Base-by-base conservation (phyloP, 1,139 yeast species). In the Geotrichum phurueaensis region DNA sequence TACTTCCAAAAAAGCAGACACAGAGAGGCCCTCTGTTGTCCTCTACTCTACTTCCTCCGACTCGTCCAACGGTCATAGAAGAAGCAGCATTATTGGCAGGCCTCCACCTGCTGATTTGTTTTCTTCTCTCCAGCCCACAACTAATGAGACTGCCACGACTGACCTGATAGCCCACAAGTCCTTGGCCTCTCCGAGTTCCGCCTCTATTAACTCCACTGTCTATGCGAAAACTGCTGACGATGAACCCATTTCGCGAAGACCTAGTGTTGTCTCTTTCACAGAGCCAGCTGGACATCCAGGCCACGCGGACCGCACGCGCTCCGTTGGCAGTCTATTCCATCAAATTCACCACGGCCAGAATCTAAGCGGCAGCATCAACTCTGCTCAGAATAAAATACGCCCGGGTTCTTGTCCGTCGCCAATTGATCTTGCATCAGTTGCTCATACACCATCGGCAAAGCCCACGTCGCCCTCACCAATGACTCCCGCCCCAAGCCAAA, bases 221-320 rank as follows among this genome's bases (percentile, higher is more conserved):
- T 4, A n/a, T n/a, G 9, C 25, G 57, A 53, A 45, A 53, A 27
- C 39, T 15, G 7, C 33, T 12, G 51, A 50, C 15, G 31, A 22
- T 29, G 61, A 54, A 9, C 29, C 36, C 20, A 10, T 55, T 22
- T 23, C 51, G 12, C 61, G 61, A 9, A 25, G 61, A 13, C 57
- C 61, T 0, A 54, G 55, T 29, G 52, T 55, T n/a, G 61, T 62
- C 22, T 62, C 64, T 7, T 62, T 62, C 36, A 62, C 57, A 13
- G 64, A 62, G 51, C 64, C 64, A 3, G 58, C 53, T 33, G 58
- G 62, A 6, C 64, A 62, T 55, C 56, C 62, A 1, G 62, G 57
- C 15, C 64, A 62, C 53, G 53, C 61, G 1, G 64, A 59, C 22
- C 53, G 64, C 18, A 50, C 60, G 3, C 57, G 64, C 6, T 54